Evolutionary conservation across 495 filamentous ascomycete genomes (phyloP), one percentile per base, ranked within the genome.

Genomic region (Lophiostoma macrostomum): DNA sequence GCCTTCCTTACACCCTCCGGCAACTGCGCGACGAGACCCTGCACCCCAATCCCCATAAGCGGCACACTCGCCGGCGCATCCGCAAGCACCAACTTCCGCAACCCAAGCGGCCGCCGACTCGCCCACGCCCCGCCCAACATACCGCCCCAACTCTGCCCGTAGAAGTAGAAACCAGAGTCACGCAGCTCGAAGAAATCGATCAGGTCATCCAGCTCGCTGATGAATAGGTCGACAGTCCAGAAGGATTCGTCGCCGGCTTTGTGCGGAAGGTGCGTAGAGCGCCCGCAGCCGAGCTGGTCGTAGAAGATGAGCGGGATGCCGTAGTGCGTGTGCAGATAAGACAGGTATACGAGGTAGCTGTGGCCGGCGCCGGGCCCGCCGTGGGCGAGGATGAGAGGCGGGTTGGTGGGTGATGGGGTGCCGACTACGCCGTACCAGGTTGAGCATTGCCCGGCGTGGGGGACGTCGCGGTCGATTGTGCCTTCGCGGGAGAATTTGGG

Each of bases 121-220:
- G 72, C 74, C 57, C 65, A 70, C 3, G 61, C 43, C 4, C 65
- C 66, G 2, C 65, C 75, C 0, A 80, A 62, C 72, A 79, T 75
- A 22, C 73, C 77, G 22, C 77, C 77, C 76, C 77, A 82, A 6
- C 64, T 70, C 28, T 75, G 68, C 5, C 78, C 75, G 3, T 74
- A 64, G 0, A 79, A 32, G 47, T 77, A 66, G 53, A 73, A 76
- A 0, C 64, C 52, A 5, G 58, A 34, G 0, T 54, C 13, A 4
- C 46, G 36, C 28, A 80, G 68, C 0, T 56, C 65, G 0, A 80
- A 65, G 18, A 71, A 59, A 11, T 44, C 25, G 4, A 78, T 50
- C 16, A 81, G 56, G 50, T 77, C 79, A 24, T 76, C 69, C 0
- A 80, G 71, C 60, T 81, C 77, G 6, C 43, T 40, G 23, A 70